Evolutionary conservation across 2,329 filamentous ascomycete genomes (phyloP).

Genomic region (Scorias spongiosa): DNA sequence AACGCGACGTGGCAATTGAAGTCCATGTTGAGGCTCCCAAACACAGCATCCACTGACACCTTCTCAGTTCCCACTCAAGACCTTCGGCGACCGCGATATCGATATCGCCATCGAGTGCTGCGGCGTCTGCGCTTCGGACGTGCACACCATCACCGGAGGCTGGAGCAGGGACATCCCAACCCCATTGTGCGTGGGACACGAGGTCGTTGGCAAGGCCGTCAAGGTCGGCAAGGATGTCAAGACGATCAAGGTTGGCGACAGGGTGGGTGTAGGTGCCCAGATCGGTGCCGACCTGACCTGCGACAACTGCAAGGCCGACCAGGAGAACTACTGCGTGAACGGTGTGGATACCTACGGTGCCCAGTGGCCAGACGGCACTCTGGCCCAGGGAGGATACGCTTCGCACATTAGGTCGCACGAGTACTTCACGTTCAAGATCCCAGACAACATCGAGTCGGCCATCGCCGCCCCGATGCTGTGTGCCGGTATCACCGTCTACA

Average conservation of each 20-base stretch:
- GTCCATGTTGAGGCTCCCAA: background rate
- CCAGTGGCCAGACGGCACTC: constrained; percentile 40
- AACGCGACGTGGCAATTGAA: background rate
- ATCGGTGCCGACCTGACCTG: constrained; percentile 35
- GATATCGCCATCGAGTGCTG: constrained; percentile 77
- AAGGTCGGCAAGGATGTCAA: constrained; percentile 36
- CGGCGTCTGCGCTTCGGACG: constrained; percentile 40
- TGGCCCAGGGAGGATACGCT: constrained; percentile 52
- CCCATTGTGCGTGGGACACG: constrained; percentile 53
- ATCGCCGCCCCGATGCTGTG: constrained; percentile 70
- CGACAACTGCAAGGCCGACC: constrained; percentile 35
- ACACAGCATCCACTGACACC: constrained; percentile 4
- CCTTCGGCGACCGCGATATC: constrained; percentile 74
- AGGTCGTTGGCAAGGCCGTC: constrained; percentile 35
- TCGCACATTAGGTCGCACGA: constrained; percentile 60
- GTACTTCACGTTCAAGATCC: constrained; percentile 63
- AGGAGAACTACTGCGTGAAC: constrained; percentile 40
- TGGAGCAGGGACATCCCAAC: constrained; percentile 47
- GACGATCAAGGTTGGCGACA: constrained; percentile 29
- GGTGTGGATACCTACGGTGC: constrained; percentile 35
- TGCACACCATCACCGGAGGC: constrained; percentile 36
- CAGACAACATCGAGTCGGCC: constrained; percentile 46
- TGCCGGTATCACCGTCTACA: constrained; percentile 68
- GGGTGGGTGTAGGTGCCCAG: constrained; percentile 36
- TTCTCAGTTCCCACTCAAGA: constrained; percentile 59